A percentile compares a stretch with the other conserved stretches of the same genome.
phyloP scores from a whole-genome alignment of 768 basidiomycete genomes.

The Psilocybe tampanensis region DNA sequence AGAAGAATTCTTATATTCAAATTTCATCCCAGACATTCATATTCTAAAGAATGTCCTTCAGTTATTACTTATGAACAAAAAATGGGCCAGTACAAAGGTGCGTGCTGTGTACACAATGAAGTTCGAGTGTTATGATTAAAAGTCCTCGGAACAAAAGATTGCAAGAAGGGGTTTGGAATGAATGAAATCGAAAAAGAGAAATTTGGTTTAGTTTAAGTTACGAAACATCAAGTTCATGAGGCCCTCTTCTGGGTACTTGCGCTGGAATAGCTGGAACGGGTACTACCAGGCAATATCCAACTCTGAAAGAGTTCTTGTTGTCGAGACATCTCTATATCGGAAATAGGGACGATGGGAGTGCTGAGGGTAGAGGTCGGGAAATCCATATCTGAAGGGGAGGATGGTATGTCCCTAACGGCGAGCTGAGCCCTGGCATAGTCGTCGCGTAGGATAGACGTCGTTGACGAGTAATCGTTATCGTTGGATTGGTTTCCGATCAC shows the following conservation, averaged over 20 bases:
- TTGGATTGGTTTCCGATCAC: background rate
- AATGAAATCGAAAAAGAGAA: background rate
- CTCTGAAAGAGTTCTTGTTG: conserved; percentile 27
- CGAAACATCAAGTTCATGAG: background rate
- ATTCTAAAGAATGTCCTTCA: too few relatives aligned
- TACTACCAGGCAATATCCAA: conserved; percentile 24
- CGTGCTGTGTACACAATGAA: background rate
- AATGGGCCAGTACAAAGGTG: too few relatives aligned
- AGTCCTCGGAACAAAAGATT: background rate
- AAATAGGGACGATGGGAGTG: conserved; percentile 30
- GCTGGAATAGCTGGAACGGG: conserved; percentile 16
- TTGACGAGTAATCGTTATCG: conserved; percentile 2
- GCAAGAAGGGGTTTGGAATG: background rate
- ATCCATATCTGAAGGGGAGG: conserved; percentile 16
- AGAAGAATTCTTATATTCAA: too few relatives aligned
- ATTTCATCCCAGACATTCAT: too few relatives aligned
- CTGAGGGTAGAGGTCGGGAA: conserved; percentile 31
- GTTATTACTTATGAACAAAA: too few relatives aligned
- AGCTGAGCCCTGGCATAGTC: background rate
- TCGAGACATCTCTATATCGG: conserved; percentile 23
- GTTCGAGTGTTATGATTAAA: background rate
- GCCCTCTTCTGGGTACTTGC: background rate
- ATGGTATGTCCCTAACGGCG: conserved; percentile 1
- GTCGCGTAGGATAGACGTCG: conserved; percentile 2
- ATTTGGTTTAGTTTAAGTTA: too few relatives aligned